A percentile compares a stretch with the other conserved stretches of the same genome.
phyloP scores from a whole-genome alignment of 2,329 filamentous ascomycete genomes.

The Didymella keratinophila region DNA sequence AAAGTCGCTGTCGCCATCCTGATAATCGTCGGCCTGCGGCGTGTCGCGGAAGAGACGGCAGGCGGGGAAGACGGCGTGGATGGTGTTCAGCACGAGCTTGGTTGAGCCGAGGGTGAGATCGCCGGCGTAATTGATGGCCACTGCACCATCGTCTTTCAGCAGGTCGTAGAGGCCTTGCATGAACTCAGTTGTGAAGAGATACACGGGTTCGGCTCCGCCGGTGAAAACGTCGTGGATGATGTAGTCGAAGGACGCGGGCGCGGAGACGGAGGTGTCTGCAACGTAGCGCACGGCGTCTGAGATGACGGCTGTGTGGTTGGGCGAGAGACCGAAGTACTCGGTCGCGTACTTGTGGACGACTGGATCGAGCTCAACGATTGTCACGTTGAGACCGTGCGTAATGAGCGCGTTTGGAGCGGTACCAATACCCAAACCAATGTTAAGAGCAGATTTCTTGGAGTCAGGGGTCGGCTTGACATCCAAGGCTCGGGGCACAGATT shows the following conservation, averaged over 20 bases:
- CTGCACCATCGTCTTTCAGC: slow-evolving; percentile 78
- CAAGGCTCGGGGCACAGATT: slow-evolving; percentile 34
- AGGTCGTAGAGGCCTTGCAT: slow-evolving; percentile 73
- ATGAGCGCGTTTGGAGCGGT: slow-evolving; percentile 89
- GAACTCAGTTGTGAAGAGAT: slow-evolving; percentile 88
- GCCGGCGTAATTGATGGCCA: slow-evolving; percentile 96
- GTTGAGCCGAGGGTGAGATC: slow-evolving; percentile 81
- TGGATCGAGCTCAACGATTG: slow-evolving; percentile 93
- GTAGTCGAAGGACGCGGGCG: slow-evolving; percentile 74
- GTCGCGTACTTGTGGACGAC: slow-evolving; percentile 83
- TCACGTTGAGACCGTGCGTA: slow-evolving; percentile 87
- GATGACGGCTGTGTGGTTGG: slow-evolving; percentile 80
- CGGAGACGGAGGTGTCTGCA: slow-evolving; percentile 57
- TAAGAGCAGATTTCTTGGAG: slow-evolving; percentile 77
- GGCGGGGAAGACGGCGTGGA: slow-evolving; percentile 80
- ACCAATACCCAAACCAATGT: slow-evolving; percentile 91
- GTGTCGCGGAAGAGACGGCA: slow-evolving; percentile 91
- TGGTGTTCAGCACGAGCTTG: slow-evolving; percentile 80
- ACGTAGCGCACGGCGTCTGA: slow-evolving; percentile 81
- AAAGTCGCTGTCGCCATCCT: slow-evolving; percentile 67
- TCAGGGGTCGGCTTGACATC: slow-evolving; percentile 61
- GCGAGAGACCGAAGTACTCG: slow-evolving; percentile 81
- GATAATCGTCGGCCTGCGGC: slow-evolving; percentile 57
- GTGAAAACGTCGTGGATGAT: slow-evolving; percentile 99
- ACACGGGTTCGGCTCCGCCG: slow-evolving; percentile 87